Percentiles rank a stretch among this genome's conserved stretches.
These are phyloP conservation scores for Fagopyrum tataricum DNA, from an alignment of 148 eudicot genomes.

Conservation along the genomic window DNA sequence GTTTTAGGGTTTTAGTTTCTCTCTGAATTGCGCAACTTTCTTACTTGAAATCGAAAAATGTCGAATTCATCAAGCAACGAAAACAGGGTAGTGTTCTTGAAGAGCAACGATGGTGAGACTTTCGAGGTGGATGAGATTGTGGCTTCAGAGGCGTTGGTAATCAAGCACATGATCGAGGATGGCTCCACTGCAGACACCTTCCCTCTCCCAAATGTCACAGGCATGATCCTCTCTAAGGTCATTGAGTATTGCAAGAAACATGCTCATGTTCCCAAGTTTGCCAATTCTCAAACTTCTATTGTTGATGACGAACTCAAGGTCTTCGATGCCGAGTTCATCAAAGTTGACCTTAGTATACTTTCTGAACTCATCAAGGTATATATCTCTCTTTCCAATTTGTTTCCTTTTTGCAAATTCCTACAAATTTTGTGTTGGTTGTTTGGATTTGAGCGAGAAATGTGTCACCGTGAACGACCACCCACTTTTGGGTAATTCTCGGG, in stretches of 20 bases:
- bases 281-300: too few relatives aligned
- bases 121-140: slow-evolving; percentile 4
- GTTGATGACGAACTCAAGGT: background rate
- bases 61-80: background rate
- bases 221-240: background rate
- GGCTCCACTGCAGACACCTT: background rate
- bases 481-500: too few relatives aligned
- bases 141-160: background rate
- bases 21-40: too few relatives aligned
- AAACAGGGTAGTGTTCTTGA: background rate
- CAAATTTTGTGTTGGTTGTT: too few relatives aligned
- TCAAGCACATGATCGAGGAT: slow-evolving; percentile 1
- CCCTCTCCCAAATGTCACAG: background rate
- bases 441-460: too few relatives aligned
- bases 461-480: too few relatives aligned
- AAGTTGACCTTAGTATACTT: background rate
- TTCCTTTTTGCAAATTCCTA: background rate
- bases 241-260: slow-evolving; percentile 1
- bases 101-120: background rate
- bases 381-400: too few relatives aligned
- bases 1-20: too few relatives aligned
- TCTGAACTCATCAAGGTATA: background rate
- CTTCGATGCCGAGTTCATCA: background rate
- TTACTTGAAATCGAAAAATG: background rate
- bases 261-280: background rate